Evolutionary conservation across 1,284 basidiomycete species (phyloP).

Genomic region (Cystobasidium pallidum): DNA sequence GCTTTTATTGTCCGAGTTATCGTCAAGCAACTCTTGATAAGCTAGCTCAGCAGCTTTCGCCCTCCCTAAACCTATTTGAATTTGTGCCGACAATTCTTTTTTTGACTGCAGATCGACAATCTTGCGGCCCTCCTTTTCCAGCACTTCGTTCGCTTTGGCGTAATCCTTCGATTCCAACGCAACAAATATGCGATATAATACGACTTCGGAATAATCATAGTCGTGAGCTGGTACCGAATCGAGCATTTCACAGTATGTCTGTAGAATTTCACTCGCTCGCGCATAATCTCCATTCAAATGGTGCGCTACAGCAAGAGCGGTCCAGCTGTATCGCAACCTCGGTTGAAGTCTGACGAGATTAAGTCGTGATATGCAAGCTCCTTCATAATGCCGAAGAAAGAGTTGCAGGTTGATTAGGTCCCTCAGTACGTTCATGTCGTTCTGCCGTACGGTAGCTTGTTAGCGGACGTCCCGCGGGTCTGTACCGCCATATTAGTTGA

Average conservation of each 20-base stretch:
- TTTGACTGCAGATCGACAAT: conserved; percentile 52
- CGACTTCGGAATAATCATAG: conserved; percentile 80
- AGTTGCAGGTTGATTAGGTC: conserved; percentile 89
- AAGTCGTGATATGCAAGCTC: conserved; percentile 79
- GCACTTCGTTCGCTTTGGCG: conserved; percentile 62
- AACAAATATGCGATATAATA: conserved; percentile 78
- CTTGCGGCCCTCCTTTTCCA: conserved; percentile 64
- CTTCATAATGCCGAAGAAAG: conserved; percentile 82
- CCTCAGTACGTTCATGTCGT: conserved; percentile 89
- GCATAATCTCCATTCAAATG: conserved; percentile 73
- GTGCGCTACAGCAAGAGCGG: conserved; percentile 84
- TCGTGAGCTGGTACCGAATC: conserved; percentile 72
- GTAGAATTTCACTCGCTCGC: conserved; percentile 65
- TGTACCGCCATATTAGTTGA: conserved; percentile 37
- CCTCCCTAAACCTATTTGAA: conserved; percentile 55
- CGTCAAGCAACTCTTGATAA: conserved; percentile 78
- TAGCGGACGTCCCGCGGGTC: background rate
- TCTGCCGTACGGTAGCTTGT: conserved; percentile 60
- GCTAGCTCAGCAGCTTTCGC: conserved; percentile 72
- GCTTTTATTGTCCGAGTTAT: conserved; percentile 80
- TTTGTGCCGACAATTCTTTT: conserved; percentile 41
- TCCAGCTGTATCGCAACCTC: conserved; percentile 84
- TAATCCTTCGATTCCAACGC: conserved; percentile 71
- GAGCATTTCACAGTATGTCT: conserved; percentile 62
- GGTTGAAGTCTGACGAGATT: conserved; percentile 80